These are phyloP conservation scores for Pythium periplocum DNA, from an alignment of 352 stramenopile genomes.

Conservation along the genomic window DNA sequence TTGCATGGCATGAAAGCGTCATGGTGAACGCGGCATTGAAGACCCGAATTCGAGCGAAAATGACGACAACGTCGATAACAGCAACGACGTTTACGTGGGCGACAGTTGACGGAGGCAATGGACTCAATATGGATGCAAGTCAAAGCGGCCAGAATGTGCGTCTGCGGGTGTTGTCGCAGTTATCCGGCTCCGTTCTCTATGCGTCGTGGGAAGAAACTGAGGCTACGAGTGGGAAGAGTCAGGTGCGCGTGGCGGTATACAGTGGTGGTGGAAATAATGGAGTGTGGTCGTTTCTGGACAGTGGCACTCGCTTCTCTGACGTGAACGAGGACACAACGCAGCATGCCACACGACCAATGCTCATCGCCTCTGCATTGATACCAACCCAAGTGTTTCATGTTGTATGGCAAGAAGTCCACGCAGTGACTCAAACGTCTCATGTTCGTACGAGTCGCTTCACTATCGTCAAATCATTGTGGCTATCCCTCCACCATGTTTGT, in stretches of 20 bases:
- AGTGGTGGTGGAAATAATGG: constrained; percentile 3
- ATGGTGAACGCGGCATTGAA: constrained; percentile 1
- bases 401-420: constrained; percentile 44
- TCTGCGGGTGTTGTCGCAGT: constrained; percentile 20
- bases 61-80: background rate
- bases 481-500: constrained; percentile 44
- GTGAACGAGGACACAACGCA: constrained; percentile 36
- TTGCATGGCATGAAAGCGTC: constrained; percentile 49
- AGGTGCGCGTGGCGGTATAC: constrained; percentile 25
- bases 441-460: constrained; percentile 25
- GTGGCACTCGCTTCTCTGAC: constrained; percentile 21
- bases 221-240: constrained; percentile 13
- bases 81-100: constrained; percentile 19
- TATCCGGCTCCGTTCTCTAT: constrained; percentile 17
- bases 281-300: constrained; percentile 42
- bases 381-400: constrained; percentile 16
- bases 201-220: constrained; percentile 53
- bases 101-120: constrained; percentile 23
- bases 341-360: constrained; percentile 21
- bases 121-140: constrained; percentile 38
- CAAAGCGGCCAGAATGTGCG: constrained; percentile 41
- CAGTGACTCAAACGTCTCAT: constrained; percentile 24
- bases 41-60: constrained; percentile 29
- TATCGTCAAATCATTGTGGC: constrained; percentile 24
- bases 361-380: constrained; percentile 11